A percentile compares a stretch with the other conserved stretches of the same genome.
Evolutionary conservation across 2,329 filamentous ascomycete species (phyloP).

Genomic region (Xylariaceae sp.): DNA sequence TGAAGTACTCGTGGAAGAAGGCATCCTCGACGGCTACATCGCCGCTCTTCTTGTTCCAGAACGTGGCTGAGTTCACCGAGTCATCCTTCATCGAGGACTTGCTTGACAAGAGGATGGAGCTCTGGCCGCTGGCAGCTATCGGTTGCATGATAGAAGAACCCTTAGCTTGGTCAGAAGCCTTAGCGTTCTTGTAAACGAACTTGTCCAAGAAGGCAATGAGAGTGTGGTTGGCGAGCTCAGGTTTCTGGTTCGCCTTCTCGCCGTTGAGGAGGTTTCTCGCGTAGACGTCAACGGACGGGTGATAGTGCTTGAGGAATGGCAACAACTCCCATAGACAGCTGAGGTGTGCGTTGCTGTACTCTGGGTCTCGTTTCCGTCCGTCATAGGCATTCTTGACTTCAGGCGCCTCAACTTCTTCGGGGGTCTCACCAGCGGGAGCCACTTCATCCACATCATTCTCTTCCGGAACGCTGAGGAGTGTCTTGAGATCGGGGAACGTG

Average conservation of each 20-base stretch:
- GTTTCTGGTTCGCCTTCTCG: slow-evolving; percentile 73
- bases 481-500: slow-evolving; percentile 73
- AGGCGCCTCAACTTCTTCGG: slow-evolving; percentile 23
- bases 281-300: slow-evolving; percentile 85
- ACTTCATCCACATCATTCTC: slow-evolving; percentile 67
- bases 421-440: slow-evolving; percentile 27
- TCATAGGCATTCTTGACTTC: slow-evolving; percentile 57
- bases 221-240: slow-evolving; percentile 83
- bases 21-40: slow-evolving; percentile 87
- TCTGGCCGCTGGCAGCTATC: slow-evolving; percentile 51
- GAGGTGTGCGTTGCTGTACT: slow-evolving; percentile 86
- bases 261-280: slow-evolving; percentile 66
- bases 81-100: slow-evolving; percentile 38
- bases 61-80: slow-evolving; percentile 74
- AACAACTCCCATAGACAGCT: slow-evolving; percentile 92
- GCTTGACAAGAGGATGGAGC: slow-evolving; percentile 52
- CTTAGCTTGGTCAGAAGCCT: slow-evolving; percentile 60
- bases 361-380: slow-evolving; percentile 83
- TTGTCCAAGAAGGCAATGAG: slow-evolving; percentile 95
- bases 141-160: slow-evolving; percentile 97
- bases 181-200: slow-evolving; percentile 95
- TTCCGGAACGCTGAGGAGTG: slow-evolving; percentile 76
- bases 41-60: slow-evolving; percentile 86
- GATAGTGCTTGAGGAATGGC: slow-evolving; percentile 77
- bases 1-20: slow-evolving; percentile 98